These are phyloP conservation scores for Lasiodiplodia sp. DNA, from an alignment of 2,329 filamentous ascomycete species.

Conservation along the genomic window DNA sequence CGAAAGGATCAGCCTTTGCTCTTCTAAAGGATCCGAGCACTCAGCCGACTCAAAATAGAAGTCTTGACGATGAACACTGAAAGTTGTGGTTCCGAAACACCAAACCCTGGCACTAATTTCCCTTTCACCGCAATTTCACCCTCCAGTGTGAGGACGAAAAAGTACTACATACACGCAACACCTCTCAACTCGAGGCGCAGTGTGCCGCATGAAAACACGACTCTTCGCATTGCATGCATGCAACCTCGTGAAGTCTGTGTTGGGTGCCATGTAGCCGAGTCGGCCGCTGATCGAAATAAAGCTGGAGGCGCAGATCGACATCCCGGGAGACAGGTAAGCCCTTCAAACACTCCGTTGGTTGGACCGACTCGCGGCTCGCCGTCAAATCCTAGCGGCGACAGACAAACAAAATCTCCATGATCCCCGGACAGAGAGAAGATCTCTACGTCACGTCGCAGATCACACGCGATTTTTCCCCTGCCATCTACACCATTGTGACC, in stretches of 20 bases:
- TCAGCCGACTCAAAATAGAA: neutral
- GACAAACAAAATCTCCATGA: neutral
- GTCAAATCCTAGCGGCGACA: neutral
- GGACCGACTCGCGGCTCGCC: constrained; percentile 10
- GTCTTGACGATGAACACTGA: neutral
- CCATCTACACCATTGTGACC: neutral
- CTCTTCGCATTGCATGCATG: neutral
- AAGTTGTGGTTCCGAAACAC: neutral
- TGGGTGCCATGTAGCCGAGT: neutral
- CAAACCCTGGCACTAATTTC: neutral
- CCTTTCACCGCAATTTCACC: neutral
- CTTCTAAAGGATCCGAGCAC: neutral
- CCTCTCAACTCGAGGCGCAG: neutral
- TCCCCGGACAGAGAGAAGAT: neutral
- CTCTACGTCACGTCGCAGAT: constrained; percentile 23
- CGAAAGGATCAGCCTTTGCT: neutral
- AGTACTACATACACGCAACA: neutral
- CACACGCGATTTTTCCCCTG: neutral
- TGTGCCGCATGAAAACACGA: neutral
- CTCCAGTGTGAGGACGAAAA: neutral
- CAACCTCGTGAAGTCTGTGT: neutral
- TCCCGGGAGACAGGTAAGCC: constrained; percentile 9
- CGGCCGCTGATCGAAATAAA: constrained; percentile 20
- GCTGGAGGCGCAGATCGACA: constrained; percentile 6
- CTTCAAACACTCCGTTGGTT: neutral